phyloP scores from a whole-genome alignment of 345 rosid species.

The Bruguiera sexangula region DNA sequence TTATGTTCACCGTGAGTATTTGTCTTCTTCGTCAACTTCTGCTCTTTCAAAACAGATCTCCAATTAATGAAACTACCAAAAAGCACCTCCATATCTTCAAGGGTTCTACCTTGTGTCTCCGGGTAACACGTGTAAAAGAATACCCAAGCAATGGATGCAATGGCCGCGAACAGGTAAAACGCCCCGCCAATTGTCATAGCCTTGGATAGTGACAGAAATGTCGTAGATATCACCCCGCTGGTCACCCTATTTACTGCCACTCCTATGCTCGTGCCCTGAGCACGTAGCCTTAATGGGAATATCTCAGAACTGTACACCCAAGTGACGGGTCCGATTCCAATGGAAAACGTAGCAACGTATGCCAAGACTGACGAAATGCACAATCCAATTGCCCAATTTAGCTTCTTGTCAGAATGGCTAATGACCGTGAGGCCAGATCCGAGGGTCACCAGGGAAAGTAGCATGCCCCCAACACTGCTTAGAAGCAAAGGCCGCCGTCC shows the following conservation, averaged over 20 bases:
- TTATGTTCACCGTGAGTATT: background rate
- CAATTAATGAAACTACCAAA: slow-evolving; percentile 7
- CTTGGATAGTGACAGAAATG: slow-evolving; percentile 26
- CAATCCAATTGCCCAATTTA: slow-evolving; percentile 25
- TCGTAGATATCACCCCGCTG: slow-evolving; percentile 23
- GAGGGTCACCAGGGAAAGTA: slow-evolving; percentile 1
- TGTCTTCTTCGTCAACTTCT: background rate
- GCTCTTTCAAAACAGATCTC: background rate
- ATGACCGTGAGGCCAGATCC: slow-evolving; percentile 11
- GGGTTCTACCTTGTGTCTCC: slow-evolving; percentile 12
- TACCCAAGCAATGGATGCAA: slow-evolving; percentile 11
- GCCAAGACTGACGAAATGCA: slow-evolving; percentile 18
- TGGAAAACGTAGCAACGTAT: slow-evolving; percentile 18
- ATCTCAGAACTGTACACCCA: slow-evolving; percentile 35
- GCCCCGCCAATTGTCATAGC: slow-evolving; percentile 24
- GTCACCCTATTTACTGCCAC: slow-evolving; percentile 20
- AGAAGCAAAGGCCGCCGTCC: slow-evolving; percentile 21
- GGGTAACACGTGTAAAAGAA: slow-evolving; percentile 7
- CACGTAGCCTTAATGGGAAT: slow-evolving; percentile 8
- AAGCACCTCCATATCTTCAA: slow-evolving; percentile 7
- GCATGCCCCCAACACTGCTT: slow-evolving; percentile 15
- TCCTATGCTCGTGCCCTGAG: slow-evolving; percentile 18
- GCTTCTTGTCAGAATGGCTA: slow-evolving; percentile 10
- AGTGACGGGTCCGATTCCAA: slow-evolving; percentile 29
- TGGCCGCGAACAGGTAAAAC: slow-evolving; percentile 22